phyloP scores from a whole-genome alignment of 768 basidiomycete genomes.

The Calvatia gigantea region DNA sequence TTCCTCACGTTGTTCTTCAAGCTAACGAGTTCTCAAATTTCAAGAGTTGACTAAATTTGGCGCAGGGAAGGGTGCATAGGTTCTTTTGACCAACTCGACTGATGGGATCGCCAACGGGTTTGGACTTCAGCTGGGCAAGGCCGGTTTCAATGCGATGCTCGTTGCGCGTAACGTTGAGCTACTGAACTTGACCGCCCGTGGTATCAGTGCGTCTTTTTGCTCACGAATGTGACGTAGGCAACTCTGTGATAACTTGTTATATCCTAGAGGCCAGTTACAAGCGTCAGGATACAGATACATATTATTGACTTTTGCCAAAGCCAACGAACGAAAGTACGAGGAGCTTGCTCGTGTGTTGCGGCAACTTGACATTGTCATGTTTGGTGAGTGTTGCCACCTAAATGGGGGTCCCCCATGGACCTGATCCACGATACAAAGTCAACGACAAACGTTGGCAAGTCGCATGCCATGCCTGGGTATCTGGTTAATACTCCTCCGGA shows the following conservation, averaged over 20 bases:
- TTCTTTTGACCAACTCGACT: slow-evolving; percentile 93
- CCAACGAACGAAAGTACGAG: slow-evolving; percentile 48
- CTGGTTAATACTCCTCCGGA: slow-evolving; percentile 71
- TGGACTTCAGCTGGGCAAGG: slow-evolving; percentile 79
- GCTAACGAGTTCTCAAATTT: too few relatives aligned
- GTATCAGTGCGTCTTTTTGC: slow-evolving; percentile 72
- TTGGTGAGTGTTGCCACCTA: slow-evolving; percentile 47
- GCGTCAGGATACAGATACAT: slow-evolving; percentile 60
- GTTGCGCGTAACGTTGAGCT: slow-evolving; percentile 70
- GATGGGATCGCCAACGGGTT: slow-evolving; percentile 97
- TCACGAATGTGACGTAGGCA: not conserved
- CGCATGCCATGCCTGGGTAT: slow-evolving; percentile 80
- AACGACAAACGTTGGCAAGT: slow-evolving; percentile 98
- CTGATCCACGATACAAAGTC: slow-evolving; percentile 46
- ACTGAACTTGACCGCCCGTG: slow-evolving; percentile 59
- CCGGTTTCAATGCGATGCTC: slow-evolving; percentile 86
- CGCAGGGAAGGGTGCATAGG: slow-evolving; percentile 87
- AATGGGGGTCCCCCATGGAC: not conserved
- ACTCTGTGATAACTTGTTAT: not conserved
- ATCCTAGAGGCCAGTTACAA: slow-evolving; percentile 34
- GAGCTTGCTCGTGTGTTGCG: slow-evolving; percentile 43
- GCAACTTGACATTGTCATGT: slow-evolving; percentile 68
- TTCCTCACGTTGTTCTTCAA: not conserved
- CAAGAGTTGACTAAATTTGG: slow-evolving; percentile 75
- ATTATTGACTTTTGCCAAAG: slow-evolving; percentile 74